Conservation (phyloP, 2,329 filamentous ascomycete species). For the Fusarium tanahbumbuense region DNA sequence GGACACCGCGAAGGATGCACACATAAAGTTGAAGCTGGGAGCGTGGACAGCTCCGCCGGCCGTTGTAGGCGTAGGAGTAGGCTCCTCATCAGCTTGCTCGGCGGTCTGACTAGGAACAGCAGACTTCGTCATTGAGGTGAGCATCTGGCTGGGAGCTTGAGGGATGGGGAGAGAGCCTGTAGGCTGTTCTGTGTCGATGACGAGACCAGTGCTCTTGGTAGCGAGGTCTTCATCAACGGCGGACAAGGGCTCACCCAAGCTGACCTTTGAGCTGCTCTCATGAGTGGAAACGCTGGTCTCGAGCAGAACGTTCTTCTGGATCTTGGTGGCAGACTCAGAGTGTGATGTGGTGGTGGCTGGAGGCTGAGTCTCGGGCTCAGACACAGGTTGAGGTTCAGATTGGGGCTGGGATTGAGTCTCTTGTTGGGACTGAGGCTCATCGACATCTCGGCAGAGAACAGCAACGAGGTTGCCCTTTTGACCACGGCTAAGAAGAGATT, state of each 20-base stretch:
- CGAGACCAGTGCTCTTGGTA: slow-evolving; percentile 36
- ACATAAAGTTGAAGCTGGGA: slow-evolving; percentile 31
- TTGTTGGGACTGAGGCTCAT: slow-evolving; percentile 23
- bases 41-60: slow-evolving; percentile 29
- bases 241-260: slow-evolving; percentile 23
- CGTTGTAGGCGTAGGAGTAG: slow-evolving; percentile 21
- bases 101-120: slow-evolving; percentile 10
- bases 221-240: slow-evolving; percentile 36
- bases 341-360: slow-evolving; percentile 7
- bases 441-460: slow-evolving; percentile 49
- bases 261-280: background rate
- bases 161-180: slow-evolving; percentile 36
- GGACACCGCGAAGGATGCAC: slow-evolving; percentile 33
- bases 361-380: slow-evolving; percentile 9
- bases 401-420: slow-evolving; percentile 21
- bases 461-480: slow-evolving; percentile 53
- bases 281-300: slow-evolving; percentile 23
- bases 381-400: slow-evolving; percentile 9
- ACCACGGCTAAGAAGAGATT: slow-evolving; percentile 54
- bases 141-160: slow-evolving; percentile 14
- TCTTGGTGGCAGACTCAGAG: slow-evolving; percentile 13
- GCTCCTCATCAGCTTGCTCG: slow-evolving; percentile 4
- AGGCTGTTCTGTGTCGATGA: slow-evolving; percentile 37
- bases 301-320: slow-evolving; percentile 30
- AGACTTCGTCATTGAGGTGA: slow-evolving; percentile 26